These are phyloP conservation scores for Erigeron philadelphicus DNA, from an alignment of 140 eudicot genomes.

Conservation along the genomic window DNA sequence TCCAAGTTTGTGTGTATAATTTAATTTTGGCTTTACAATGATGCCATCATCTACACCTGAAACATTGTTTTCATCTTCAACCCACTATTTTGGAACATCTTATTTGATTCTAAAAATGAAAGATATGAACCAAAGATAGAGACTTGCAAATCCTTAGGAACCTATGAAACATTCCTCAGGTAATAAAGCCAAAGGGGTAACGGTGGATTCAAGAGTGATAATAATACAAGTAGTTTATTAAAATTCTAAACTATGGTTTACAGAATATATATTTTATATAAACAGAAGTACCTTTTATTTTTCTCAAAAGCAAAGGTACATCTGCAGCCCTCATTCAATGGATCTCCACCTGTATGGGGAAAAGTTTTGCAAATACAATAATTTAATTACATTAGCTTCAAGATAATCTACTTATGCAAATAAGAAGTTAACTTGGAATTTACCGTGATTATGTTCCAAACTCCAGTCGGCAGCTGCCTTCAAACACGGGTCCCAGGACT, in stretches of 20 bases:
- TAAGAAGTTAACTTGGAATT: slow-evolving; percentile 16
- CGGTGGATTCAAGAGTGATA: slow-evolving; percentile 17
- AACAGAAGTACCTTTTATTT: slow-evolving; percentile 22
- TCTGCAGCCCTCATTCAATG: slow-evolving; percentile 18
- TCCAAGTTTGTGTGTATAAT: slow-evolving; percentile 24
- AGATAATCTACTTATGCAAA: background rate
- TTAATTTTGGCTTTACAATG: slow-evolving; percentile 11
- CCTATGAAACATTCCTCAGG: slow-evolving; percentile 24
- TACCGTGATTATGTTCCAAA: slow-evolving; percentile 18
- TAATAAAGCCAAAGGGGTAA: slow-evolving; percentile 22
- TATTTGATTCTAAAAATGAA: slow-evolving; percentile 1
- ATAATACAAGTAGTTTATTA: slow-evolving; percentile 9
- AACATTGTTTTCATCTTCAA: slow-evolving; percentile 25
- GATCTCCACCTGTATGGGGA: background rate
- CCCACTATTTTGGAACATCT: slow-evolving; percentile 15
- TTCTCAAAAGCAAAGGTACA: background rate
- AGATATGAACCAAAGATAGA: slow-evolving; percentile 13
- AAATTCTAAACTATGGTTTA: slow-evolving; percentile 17
- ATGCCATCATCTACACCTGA: slow-evolving; percentile 15
- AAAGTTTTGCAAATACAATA: slow-evolving; percentile 1
- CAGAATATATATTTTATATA: background rate
- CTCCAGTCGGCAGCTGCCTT: slow-evolving; percentile 17
- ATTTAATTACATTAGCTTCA: slow-evolving; percentile 2
- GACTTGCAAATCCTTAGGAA: slow-evolving; percentile 18
- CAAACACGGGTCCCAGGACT: slow-evolving; percentile 17